Conservation (phyloP, 2,329 filamentous ascomycete species). For the Fusarium pseudograminearum region DNA sequence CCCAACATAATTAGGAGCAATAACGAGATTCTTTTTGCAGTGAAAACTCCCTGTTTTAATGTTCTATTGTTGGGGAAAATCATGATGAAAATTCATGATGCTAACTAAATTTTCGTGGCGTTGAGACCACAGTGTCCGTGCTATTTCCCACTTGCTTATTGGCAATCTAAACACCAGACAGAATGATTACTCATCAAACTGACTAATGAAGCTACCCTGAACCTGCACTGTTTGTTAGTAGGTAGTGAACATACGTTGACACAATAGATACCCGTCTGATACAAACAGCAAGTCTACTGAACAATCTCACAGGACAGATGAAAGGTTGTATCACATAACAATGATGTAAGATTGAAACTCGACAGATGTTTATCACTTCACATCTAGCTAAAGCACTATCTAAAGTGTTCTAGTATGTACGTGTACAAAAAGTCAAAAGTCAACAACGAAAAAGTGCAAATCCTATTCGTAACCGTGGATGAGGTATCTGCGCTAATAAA, state of each 20-base stretch:
- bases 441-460: too few relatives aligned
- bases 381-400: too few relatives aligned
- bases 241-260: too few relatives aligned
- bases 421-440: too few relatives aligned
- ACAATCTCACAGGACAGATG: too few relatives aligned
- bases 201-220: not conserved
- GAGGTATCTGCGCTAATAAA: slow-evolving; percentile 24
- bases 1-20: fast-evolving
- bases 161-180: fast-evolving
- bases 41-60: fast-evolving
- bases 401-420: too few relatives aligned
- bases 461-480: slow-evolving; percentile 13
- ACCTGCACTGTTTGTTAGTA: not conserved
- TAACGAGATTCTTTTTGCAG: fast-evolving
- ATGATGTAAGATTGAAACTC: too few relatives aligned
- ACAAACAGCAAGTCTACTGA: fast-evolving
- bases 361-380: too few relatives aligned
- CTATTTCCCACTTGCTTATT: not conserved
- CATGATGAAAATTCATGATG: not conserved
- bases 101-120: not conserved
- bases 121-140: not conserved
- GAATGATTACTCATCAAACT: not conserved
- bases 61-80: not conserved
- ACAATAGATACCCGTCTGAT: too few relatives aligned
- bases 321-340: too few relatives aligned